phyloP scores from a whole-genome alignment of 2,329 filamentous ascomycete genomes.

The Tolypocladium album region DNA sequence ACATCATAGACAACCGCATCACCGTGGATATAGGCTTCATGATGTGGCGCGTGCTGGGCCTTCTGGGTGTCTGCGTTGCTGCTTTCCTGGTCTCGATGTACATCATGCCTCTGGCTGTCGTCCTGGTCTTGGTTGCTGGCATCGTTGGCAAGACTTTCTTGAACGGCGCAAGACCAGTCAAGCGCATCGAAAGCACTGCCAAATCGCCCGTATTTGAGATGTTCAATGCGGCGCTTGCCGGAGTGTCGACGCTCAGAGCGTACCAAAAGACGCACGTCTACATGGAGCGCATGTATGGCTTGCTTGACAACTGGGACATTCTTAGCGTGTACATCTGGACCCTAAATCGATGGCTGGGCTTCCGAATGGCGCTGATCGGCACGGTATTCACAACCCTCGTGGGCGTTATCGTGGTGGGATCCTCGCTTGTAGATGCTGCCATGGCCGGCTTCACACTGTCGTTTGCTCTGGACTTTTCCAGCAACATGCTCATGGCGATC shows the following conservation, averaged over 20 bases:
- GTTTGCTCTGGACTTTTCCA: conserved; percentile 61
- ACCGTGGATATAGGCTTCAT: conserved; percentile 52
- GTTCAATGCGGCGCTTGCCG: conserved; percentile 61
- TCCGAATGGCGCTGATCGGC: conserved; percentile 60
- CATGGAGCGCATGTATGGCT: conserved; percentile 56
- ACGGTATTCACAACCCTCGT: conserved; percentile 58
- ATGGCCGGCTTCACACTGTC: conserved; percentile 66
- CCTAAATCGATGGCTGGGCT: conserved; percentile 68
- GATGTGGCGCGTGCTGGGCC: conserved; percentile 46
- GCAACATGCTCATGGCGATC: conserved; percentile 53
- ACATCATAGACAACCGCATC: conserved; percentile 58
- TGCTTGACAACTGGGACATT: conserved; percentile 57
- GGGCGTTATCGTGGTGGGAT: conserved; percentile 51
- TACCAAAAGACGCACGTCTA: conserved; percentile 61
- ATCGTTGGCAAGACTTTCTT: conserved; percentile 53
- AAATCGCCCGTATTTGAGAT: conserved; percentile 76
- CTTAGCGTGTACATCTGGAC: conserved; percentile 59
- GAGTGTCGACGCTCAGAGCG: conserved; percentile 65
- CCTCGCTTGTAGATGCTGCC: conserved; percentile 52
- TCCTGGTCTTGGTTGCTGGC: conserved; percentile 48
- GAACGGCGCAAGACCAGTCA: conserved; percentile 61
- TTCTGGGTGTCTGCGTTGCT: conserved; percentile 57
- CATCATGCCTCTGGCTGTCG: conserved; percentile 50
- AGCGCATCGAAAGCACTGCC: conserved; percentile 64
- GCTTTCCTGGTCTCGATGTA: conserved; percentile 56